phyloP scores from a whole-genome alignment of 2,329 filamentous ascomycete genomes.

The Talaromyces sp. region DNA sequence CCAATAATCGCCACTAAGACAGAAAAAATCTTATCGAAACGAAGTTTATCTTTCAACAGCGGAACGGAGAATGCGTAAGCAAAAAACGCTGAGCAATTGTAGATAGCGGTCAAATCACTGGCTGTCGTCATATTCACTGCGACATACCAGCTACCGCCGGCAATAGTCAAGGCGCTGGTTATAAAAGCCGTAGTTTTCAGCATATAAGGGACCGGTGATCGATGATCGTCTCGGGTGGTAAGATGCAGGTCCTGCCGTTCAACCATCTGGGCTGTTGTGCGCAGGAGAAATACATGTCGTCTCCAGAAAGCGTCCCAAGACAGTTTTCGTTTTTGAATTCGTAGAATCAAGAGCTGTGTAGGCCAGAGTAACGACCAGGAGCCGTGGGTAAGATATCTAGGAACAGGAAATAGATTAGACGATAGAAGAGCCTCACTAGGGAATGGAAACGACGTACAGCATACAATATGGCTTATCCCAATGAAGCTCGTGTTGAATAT shows the following conservation, averaged over 20 bases:
- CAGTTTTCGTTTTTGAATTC: slow-evolving; percentile 71
- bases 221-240: slow-evolving; percentile 35
- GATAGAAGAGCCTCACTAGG: not conserved
- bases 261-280: slow-evolving; percentile 77
- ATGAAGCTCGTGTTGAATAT: slow-evolving; percentile 85
- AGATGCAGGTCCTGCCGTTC: slow-evolving; percentile 72
- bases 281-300: slow-evolving; percentile 60
- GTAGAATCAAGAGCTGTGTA: slow-evolving; percentile 72
- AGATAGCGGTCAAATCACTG: slow-evolving; percentile 92
- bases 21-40: slow-evolving; percentile 78
- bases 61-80: slow-evolving; percentile 96
- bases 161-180: slow-evolving; percentile 81
- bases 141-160: slow-evolving; percentile 91
- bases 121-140: slow-evolving; percentile 91
- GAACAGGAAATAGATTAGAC: not conserved
- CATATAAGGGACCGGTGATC: slow-evolving; percentile 67
- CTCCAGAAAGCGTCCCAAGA: slow-evolving; percentile 87
- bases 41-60: slow-evolving; percentile 77
- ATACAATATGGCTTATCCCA: slow-evolving; percentile 99
- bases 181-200: slow-evolving; percentile 74
- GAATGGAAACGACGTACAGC: slow-evolving; percentile 59
- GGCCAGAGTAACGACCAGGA: slow-evolving; percentile 93
- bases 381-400: slow-evolving; percentile 81
- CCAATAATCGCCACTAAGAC: slow-evolving; percentile 84
- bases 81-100: slow-evolving; percentile 99